Base-by-base conservation (phyloP, 768 basidiomycete species). In the Chiua virens region DNA sequence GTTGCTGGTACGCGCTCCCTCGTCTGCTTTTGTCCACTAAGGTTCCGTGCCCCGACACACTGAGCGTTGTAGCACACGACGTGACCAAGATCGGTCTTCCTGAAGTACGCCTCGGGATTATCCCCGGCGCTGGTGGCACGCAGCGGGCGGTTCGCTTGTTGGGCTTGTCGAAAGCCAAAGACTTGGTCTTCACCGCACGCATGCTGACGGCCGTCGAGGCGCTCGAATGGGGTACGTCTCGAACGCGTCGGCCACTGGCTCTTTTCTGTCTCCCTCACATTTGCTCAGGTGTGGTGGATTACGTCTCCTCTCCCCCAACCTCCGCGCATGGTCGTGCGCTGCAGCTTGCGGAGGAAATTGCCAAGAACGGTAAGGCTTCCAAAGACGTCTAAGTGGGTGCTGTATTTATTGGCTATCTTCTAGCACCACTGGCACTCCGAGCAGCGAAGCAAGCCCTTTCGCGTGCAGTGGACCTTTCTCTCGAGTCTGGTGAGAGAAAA, bases 41-140 rank as follows among this genome's bases (percentile, higher is more conserved):
- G 36, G 44, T 4, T 37, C n/a, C 28, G 14, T n/a, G 5, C 20
- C 21, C 13, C 30, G 30, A 17, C 40, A 8, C 13, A 22, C 36
- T 53, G 18, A 47, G 35, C 38, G 23, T 49, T 41, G 35, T 58
- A 89, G 86, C 78, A 1, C 74, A 79, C 55, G 64, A 69, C 47
- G 92, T 91, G 37, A 84, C 85, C 46, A 93, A 92, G 71, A 87
- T 98, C 43, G 92, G 93, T 8, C 73, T 98, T 8, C 92, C 94
- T 1, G 92, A 95, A 65, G 87, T 77, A 8, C 71, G 74, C 28
- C 72, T 83, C 77, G 49, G 92, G 84, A 94, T 95, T 49, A 95
- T 95, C 40, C 92, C 92, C 15, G 92, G 92, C 42, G 92, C 91
- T 20, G 92, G 92, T 4, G 92, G 92, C 6, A 94, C 92, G 1